Percentiles rank a stretch among this genome's conserved stretches.
Evolutionary conservation across 1,284 basidiomycete species (phyloP).

Genomic region (Ustilago hordei): DNA sequence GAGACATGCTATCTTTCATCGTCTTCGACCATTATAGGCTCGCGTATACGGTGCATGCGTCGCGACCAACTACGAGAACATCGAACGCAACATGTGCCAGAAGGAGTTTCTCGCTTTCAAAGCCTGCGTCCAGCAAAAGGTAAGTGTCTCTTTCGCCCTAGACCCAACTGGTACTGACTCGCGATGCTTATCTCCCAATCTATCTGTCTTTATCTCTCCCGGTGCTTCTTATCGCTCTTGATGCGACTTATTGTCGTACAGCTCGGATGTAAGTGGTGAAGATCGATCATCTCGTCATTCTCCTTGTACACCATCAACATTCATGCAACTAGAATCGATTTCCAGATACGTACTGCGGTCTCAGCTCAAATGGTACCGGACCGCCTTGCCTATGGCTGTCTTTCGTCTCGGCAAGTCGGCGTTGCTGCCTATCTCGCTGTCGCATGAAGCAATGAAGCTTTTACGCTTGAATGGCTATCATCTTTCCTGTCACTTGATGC

Average conservation of each 20-base stretch:
- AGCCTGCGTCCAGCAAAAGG: conserved; percentile 75
- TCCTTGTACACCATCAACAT: not conserved
- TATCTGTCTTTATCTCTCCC: not conserved
- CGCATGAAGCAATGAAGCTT: not conserved
- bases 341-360: not conserved
- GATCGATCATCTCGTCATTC: not conserved
- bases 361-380: not conserved
- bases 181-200: not conserved
- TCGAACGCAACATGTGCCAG: conserved; percentile 80
- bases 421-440: not conserved
- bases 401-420: not conserved
- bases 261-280: conserved; percentile 44
- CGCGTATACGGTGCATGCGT: conserved; percentile 83
- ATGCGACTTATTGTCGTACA: conserved; percentile 1
- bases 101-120: conserved; percentile 82
- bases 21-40: conserved; percentile 71
- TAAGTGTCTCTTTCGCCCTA: conserved; percentile 5
- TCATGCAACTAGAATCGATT: not conserved
- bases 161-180: not conserved
- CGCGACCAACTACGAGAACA: conserved; percentile 79
- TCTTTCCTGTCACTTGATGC: no score
- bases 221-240: not conserved
- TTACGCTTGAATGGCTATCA: not conserved
- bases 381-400: not conserved
- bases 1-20: not conserved